Evolutionary conservation across 768 basidiomycete genomes (phyloP), one percentile per base, ranked within the genome.

Genomic region (Hemileccinum rubropunctum): DNA sequence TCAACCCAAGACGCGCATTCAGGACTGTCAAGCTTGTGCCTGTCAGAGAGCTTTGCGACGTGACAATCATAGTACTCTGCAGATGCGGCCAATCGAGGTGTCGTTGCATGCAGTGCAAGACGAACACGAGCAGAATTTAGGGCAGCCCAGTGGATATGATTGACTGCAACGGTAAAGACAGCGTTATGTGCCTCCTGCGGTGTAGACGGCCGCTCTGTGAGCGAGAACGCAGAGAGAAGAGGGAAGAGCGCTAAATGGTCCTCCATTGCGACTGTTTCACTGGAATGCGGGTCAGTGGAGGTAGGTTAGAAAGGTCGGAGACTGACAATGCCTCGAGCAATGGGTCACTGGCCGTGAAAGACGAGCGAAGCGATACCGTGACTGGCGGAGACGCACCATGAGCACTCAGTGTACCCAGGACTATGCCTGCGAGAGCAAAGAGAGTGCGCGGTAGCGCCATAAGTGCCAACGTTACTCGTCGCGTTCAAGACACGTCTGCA

Each of bases 1-100:
- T 88, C 88, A 11, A 89, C 85, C 90, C 86, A 93, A 12, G 85
- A 84, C 2, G 76, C 82, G 58, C 84, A 88, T 12, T 66, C 56
- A 12, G 53, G 47, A 14, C 15, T 48, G 14, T 33, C 20, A 30
- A 63, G 69, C 62, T 56, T 68, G 53, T 68, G 61, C 35, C 26
- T 54, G 27, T 60, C 55, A 10, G 48, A 14, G 52, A 47, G 59
- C 57, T 41, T 51, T 43, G 56, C 71, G 62, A 46, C 69, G 61
- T 56, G 73, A 64, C 43, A 65, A 58, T 57, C 64, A 59, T 92
- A 95, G 63, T 83, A 82, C 45, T 86, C 78, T 63, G 87, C 91
- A 61, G 86, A 88, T 0, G 94, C 93, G 51, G 91, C 84, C 23
- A 98, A 78, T 59, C 83, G 86, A 0, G 95, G 92, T 0, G 82